Conservation (phyloP, 495 filamentous ascomycete genomes). For the Margaritispora aquatica region DNA sequence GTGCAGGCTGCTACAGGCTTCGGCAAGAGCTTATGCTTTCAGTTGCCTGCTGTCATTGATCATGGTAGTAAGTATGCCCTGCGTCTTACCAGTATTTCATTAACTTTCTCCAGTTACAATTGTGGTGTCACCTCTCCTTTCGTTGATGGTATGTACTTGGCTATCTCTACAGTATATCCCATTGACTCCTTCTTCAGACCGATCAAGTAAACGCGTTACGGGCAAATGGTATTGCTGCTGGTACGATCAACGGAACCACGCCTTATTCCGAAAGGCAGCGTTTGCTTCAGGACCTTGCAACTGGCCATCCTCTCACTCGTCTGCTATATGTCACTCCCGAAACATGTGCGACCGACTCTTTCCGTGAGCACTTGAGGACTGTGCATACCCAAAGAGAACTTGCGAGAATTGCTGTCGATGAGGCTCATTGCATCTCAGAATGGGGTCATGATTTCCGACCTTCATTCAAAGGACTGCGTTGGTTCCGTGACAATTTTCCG, state of each 20-base stretch:
- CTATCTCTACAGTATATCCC: no score
- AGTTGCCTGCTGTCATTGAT: constrained; percentile 82
- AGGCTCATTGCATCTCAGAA: constrained; percentile 96
- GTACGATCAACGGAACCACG: constrained; percentile 81
- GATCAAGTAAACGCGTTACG: constrained; percentile 85
- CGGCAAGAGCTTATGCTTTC: constrained; percentile 92
- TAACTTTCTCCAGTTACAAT: constrained; percentile 60
- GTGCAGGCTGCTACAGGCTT: constrained; percentile 95
- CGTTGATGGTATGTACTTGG: constrained; percentile 63
- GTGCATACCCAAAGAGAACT: constrained; percentile 81
- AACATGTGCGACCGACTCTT: constrained; percentile 69
- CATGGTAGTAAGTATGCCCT: constrained; percentile 57
- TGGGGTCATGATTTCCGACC: constrained; percentile 98
- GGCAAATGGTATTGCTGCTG: constrained; percentile 68
- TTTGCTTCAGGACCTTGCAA: constrained; percentile 74
- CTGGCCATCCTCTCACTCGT: constrained; percentile 76
- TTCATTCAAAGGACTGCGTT: constrained; percentile 80
- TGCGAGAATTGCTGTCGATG: constrained; percentile 81
- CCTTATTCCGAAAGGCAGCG: constrained; percentile 51
- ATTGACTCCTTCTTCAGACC: no score
- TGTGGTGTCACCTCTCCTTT: constrained; percentile 83
- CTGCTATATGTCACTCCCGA: constrained; percentile 94
- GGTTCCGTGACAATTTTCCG: constrained; percentile 77
- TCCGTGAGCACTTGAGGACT: constrained; percentile 64
- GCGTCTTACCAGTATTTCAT: neutral